Percentiles rank a stretch among this genome's conserved stretches.
These are phyloP conservation scores for Fusarium metavorans DNA, from an alignment of 2,329 filamentous ascomycete genomes.

Conservation along the genomic window DNA sequence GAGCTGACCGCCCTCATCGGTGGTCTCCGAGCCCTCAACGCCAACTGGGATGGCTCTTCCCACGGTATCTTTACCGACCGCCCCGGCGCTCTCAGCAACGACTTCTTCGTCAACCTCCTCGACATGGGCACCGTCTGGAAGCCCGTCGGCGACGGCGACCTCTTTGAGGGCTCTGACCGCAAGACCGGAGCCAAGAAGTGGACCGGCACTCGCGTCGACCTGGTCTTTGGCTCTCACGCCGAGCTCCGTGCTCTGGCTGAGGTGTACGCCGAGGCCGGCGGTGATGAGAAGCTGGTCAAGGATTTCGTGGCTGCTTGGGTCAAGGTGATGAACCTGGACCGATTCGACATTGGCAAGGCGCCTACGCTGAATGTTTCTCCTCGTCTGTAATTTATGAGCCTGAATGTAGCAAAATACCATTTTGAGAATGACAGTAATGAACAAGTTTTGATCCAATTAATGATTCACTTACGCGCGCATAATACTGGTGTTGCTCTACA, in stretches of 20 bases:
- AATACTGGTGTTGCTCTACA: background rate
- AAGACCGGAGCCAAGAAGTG: conserved; percentile 76
- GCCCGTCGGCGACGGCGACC: conserved; percentile 59
- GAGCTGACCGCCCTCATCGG: conserved; percentile 79
- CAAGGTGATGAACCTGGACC: conserved; percentile 81
- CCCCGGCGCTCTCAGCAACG: conserved; percentile 78
- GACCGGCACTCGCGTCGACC: conserved; percentile 75
- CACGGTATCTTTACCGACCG: conserved; percentile 76
- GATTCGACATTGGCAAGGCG: conserved; percentile 65
- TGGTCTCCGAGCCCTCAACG: conserved; percentile 76
- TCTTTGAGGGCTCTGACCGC: conserved; percentile 74
- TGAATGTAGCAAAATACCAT: conserved; percentile 41
- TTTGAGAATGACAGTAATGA: conserved; percentile 27
- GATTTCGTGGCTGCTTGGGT: conserved; percentile 80
- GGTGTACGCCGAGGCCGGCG: conserved; percentile 73
- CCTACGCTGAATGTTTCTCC: conserved; percentile 25
- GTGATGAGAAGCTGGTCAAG: conserved; percentile 72
- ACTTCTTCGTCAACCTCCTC: conserved; percentile 85
- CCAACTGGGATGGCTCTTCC: conserved; percentile 78
- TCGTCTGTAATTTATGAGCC: conserved; percentile 39
- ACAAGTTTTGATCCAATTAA: background rate
- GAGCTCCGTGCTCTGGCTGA: conserved; percentile 79
- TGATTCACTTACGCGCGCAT: background rate
- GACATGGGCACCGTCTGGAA: conserved; percentile 76
- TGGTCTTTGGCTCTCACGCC: conserved; percentile 78